Conservation (phyloP, 495 filamentous ascomycete genomes). For the Letharia lupina region DNA sequence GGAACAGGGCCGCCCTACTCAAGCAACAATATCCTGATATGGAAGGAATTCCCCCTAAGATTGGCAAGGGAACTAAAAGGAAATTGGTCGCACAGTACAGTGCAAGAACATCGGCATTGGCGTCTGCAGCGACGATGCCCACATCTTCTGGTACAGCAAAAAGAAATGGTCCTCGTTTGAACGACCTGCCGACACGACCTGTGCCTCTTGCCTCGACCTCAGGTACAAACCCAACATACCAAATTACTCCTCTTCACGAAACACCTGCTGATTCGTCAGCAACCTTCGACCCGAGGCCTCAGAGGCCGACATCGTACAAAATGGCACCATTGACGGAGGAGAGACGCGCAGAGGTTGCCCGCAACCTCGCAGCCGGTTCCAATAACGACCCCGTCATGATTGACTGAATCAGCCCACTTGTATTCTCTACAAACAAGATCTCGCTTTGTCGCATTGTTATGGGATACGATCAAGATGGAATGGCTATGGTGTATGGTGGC, state of each 20-base stretch:
- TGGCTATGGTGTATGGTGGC: constrained; percentile 1
- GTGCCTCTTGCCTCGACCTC: background rate
- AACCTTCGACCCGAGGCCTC: background rate
- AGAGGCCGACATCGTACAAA: constrained; percentile 3
- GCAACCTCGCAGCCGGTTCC: constrained; percentile 4
- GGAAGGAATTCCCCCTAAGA: background rate
- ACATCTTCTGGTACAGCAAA: background rate
- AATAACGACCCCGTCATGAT: constrained; percentile 15
- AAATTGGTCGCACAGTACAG: background rate
- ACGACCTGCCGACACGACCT: background rate
- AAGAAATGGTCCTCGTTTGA: background rate
- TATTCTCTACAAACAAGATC: background rate
- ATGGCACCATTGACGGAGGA: constrained; percentile 13
- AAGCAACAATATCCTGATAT: constrained; percentile 9
- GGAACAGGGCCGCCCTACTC: background rate
- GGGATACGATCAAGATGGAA: background rate
- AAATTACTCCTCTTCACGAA: background rate
- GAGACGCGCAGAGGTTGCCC: constrained; percentile 10
- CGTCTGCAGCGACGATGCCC: background rate
- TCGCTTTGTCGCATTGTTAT: background rate
- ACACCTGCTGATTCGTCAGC: background rate
- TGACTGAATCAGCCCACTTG: constrained; percentile 4
- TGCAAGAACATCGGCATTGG: background rate
- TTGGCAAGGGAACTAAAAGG: background rate
- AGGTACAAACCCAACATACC: background rate